A percentile compares a stretch with the other conserved stretches of the same genome.
Evolutionary conservation across 176 grass and related monocot genomes (phyloP).

Genomic region (Avena insularis): DNA sequence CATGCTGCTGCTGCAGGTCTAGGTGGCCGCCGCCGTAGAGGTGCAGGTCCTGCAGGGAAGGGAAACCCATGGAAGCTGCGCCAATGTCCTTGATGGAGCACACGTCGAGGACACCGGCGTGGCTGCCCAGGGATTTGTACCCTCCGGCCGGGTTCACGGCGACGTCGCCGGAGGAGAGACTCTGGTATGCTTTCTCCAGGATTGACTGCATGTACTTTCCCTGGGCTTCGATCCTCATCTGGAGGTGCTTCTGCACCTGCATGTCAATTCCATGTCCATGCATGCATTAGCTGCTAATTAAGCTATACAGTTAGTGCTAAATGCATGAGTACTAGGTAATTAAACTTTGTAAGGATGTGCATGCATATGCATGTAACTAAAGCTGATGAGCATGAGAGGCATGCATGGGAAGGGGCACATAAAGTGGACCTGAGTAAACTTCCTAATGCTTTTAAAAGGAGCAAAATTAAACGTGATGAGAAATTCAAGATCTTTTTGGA

Average conservation of each 20-base stretch:
- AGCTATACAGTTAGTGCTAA: background rate
- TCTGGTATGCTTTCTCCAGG: constrained; percentile 92
- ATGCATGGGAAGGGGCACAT: constrained; percentile 32
- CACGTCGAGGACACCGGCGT: constrained; percentile 61
- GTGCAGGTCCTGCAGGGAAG: constrained; percentile 82
- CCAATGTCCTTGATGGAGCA: constrained; percentile 63
- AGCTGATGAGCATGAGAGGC: constrained; percentile 22
- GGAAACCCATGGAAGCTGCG: constrained; percentile 61
- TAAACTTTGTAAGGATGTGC: constrained; percentile 44
- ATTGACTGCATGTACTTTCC: constrained; percentile 98
- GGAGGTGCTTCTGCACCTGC: constrained; percentile 95
- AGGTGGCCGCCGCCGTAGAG: constrained; percentile 66
- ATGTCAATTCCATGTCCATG: constrained; percentile 29
- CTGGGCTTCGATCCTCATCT: constrained; percentile 98
- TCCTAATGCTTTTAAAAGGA: constrained; percentile 44
- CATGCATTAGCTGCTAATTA: constrained; percentile 18
- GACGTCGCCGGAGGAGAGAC: constrained; percentile 56
- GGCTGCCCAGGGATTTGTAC: constrained; percentile 71
- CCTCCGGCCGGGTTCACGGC: constrained; percentile 36
- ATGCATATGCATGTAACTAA: constrained; percentile 37
- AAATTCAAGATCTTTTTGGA: constrained; percentile 46
- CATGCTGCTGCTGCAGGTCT: constrained; percentile 85
- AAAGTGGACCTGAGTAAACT: constrained; percentile 56
- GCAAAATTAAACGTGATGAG: constrained; percentile 40
- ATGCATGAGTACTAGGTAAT: background rate